Conservation (phyloP, 202 grass and related monocot species). For the Hordeum pubiflorum region DNA sequence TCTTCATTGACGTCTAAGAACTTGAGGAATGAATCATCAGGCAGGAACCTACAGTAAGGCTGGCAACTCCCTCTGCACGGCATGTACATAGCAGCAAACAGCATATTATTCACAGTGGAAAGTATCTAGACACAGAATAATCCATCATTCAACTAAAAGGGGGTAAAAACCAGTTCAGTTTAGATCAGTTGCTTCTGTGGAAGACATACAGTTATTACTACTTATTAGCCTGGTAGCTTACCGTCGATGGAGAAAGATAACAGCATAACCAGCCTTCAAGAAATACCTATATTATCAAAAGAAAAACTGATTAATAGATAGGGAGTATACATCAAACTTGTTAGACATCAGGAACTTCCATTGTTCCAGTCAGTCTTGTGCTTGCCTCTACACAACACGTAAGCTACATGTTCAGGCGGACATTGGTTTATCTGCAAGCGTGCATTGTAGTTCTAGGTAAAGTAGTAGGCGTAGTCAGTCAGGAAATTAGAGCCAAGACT, state of each 20-base stretch:
- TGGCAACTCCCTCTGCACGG: slow-evolving; percentile 69
- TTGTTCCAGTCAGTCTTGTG: neutral
- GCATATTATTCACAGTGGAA: slow-evolving; percentile 2
- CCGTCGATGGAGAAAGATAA: slow-evolving; percentile 76
- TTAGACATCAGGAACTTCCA: neutral
- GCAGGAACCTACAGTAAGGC: slow-evolving; percentile 76
- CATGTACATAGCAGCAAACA: neutral
- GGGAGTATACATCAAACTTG: neutral
- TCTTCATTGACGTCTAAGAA: slow-evolving; percentile 62
- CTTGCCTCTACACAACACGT: neutral
- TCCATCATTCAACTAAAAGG: slow-evolving; percentile 1
- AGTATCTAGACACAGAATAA: neutral
- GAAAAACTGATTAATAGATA: neutral
- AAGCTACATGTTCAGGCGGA: neutral
- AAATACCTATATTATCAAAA: slow-evolving; percentile 55
- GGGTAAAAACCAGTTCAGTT: neutral
- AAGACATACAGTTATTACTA: neutral
- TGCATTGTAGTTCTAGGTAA: neutral
- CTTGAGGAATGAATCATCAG: slow-evolving; percentile 84
- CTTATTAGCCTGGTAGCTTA: slow-evolving; percentile 11
- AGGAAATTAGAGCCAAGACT: neutral
- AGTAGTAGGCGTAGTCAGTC: neutral
- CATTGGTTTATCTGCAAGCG: neutral
- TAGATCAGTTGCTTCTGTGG: neutral
- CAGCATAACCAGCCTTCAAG: slow-evolving; percentile 81